Evolutionary conservation across 306 rosid genomes (phyloP), one percentile per base, ranked within the genome.

Genomic region (Hippophae gyantsensis): DNA sequence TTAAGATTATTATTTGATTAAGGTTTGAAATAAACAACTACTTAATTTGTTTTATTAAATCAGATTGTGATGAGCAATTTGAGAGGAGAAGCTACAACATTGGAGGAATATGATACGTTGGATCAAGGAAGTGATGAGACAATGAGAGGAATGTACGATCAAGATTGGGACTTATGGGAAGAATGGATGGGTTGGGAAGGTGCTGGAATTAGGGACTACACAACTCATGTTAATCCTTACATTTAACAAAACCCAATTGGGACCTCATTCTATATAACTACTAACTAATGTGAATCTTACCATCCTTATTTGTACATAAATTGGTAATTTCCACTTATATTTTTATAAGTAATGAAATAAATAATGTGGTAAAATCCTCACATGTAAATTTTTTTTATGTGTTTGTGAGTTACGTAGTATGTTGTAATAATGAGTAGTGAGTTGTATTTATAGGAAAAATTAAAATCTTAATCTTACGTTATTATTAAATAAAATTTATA

Each of bases 181-280:
- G 99, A 93, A 46, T 93, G 99, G 99, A 86, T 86, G 95, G 97
- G 97, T 10, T 93, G 94, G 94, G 97, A 92, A 86, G 99, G 99
- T 67, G 99, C 96, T 14, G 90, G 96, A 44, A 92, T 85, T 9
- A 76, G 93, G 12, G 99, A 92, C 69, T 90, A 85, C 75, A 43
- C 95, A 0, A 81, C 87, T 48, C 98, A 90, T 43, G 68, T 90
- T 52, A 90, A 90, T 65, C 98, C 98, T 8, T 85, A 83, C 60
- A 81, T 87, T 61, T 90, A 42, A 74, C 42, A 9, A 2, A 46
- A 46, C 49, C 49, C 1, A 46, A 47, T 9, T 47, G 50, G 50
- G 50, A 3, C 13, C 13, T 32, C 38, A 2, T 32, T 32, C 3
- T 27, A 27, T 27, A 27, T 27, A 32, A 18, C 23, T 18, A 18